Percentiles rank a stretch among this genome's conserved stretches.
phyloP scores from a whole-genome alignment of 208 protist species.

The Acanthamoeba polyphaga region DNA sequence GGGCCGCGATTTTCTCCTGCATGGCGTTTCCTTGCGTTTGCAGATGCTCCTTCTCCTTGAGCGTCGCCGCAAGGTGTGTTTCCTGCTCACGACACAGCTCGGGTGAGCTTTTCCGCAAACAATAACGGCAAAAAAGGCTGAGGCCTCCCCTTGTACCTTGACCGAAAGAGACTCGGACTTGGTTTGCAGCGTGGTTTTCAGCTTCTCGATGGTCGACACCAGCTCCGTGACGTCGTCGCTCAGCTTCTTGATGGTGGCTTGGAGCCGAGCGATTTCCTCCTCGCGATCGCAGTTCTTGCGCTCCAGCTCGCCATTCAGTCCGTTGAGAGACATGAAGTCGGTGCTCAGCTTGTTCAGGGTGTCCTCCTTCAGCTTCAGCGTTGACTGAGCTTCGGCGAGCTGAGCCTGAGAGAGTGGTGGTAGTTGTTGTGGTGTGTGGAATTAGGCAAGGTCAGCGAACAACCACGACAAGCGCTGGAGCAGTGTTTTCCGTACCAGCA shows the following conservation, averaged over 20 bases:
- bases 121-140: not conserved
- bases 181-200: constrained; percentile 49
- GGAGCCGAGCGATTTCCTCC: constrained; percentile 21
- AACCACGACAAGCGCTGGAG: not conserved
- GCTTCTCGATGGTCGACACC: constrained; percentile 37
- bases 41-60: constrained; percentile 40
- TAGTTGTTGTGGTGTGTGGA: not conserved
- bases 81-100: not conserved
- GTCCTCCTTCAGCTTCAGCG: constrained; percentile 67
- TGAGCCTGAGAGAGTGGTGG: not conserved
- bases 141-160: not conserved
- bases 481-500: not conserved
- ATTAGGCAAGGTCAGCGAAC: not conserved
- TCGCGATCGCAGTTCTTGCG: not conserved
- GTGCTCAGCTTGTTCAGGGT: not conserved
- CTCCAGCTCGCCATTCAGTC: constrained; percentile 13
- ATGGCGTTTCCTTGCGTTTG: not conserved
- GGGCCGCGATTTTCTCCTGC: constrained; percentile 8
- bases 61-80: not conserved
- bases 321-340: constrained; percentile 54
- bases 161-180: constrained; percentile 12
- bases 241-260: constrained; percentile 4
- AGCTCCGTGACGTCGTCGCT: constrained; percentile 6
- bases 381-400: not conserved
- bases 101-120: not conserved